A percentile compares a stretch with the other conserved stretches of the same genome.
phyloP scores from a whole-genome alignment of 106 monocot genomes.

The Dendrobium chrysotoxum region DNA sequence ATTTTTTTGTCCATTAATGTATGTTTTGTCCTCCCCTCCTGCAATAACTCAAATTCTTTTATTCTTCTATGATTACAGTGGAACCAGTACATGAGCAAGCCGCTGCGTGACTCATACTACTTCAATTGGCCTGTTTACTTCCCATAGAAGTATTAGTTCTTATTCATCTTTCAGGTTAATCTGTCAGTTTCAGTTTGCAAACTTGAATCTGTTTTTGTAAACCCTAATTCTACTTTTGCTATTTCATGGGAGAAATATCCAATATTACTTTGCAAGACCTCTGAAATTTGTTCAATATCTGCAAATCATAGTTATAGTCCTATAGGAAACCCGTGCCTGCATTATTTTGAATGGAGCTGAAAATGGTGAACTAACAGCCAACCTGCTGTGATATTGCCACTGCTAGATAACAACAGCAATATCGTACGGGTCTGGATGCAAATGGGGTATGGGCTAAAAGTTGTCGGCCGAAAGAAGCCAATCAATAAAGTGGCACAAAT shows the following conservation, averaged over 20 bases:
- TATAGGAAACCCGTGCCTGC: background rate
- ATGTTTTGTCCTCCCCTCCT: background rate
- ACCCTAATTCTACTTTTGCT: background rate
- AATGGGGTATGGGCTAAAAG: no score
- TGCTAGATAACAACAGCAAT: no score
- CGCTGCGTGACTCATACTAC: conserved; percentile 62
- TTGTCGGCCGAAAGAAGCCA: no score
- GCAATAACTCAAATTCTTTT: background rate
- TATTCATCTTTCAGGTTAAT: background rate
- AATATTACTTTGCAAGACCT: background rate
- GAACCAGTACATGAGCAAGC: conserved; percentile 58
- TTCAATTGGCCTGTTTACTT: conserved; percentile 81
- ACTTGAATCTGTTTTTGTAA: background rate
- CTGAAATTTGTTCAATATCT: background rate
- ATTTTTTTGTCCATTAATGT: background rate
- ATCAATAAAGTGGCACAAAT: no score
- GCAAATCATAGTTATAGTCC: background rate
- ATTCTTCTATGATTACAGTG: conserved; percentile 31
- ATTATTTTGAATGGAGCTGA: no score
- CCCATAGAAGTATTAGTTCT: conserved; percentile 15
- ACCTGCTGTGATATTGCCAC: no score
- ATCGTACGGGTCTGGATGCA: no score
- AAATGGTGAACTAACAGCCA: no score
- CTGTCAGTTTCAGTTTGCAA: background rate
- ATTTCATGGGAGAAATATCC: background rate